Evolutionary conservation across 106 monocot species (phyloP), one percentile per base, ranked within the genome.

Genomic region (Apostasia ramifera): DNA sequence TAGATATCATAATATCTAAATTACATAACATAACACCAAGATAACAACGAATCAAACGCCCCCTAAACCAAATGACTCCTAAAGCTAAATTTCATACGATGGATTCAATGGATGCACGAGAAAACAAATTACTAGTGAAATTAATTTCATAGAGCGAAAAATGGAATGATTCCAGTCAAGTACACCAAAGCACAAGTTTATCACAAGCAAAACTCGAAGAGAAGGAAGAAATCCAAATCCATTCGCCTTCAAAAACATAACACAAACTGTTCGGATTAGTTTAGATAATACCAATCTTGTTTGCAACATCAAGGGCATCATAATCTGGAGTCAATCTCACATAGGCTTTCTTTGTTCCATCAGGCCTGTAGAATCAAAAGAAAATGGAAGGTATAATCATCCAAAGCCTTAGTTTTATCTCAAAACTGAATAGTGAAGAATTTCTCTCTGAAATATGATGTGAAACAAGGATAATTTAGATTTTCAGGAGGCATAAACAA

Each of bases 341-440:
- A 59, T 73, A 82, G 1, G 81, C 81, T 70, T 82, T 82, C 69
- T 77, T 77, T 4, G 62, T 82, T 6, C 81, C 81, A 74, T 82
- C 81, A 64, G 77, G 81, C 69, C 77, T 81, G 56, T 44, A 13
- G 43, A 37, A 50, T 5, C 49, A 64, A 53, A 72, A 12, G 53
- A 2, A 40, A 3, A 55, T 62, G 5, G 5, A 5, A 61, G 1
- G 2, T 40, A 6, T 2, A 11, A 3, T 8, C 3, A 57, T 13
- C 15, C 4, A 3, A 57, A 13, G 5, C 11, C 13, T 11, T 57
- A 8, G 57, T 13, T 57, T 15, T 13, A 57, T n/a, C 3, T 11
- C n/a, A 13, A 8, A 8, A 3, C 57, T 13, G 57, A 57, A 3
- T 3, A 13, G 57, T 57, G 57, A 57, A 15, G 2, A 13, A 13